phyloP scores from a whole-genome alignment of 228 moss, liverwort and hornwort species.

The Sphagnum magellanicum region DNA sequence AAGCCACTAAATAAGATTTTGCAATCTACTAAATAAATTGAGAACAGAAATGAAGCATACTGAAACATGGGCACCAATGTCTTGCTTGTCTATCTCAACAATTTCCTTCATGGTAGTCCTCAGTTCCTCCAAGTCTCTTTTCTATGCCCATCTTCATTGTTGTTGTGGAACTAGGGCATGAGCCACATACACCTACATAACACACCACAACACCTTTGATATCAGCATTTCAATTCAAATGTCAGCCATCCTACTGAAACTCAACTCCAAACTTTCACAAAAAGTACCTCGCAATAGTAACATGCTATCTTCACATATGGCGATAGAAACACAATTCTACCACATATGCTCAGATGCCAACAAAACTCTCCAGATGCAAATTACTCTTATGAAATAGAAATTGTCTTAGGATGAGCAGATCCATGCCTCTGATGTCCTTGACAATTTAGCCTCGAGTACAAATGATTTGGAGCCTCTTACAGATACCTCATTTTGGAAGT shows the following conservation, averaged over 20 bases:
- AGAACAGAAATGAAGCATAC: constrained; percentile 23
- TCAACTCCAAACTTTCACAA: no score
- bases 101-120: constrained; percentile 79
- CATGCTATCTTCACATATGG: not conserved
- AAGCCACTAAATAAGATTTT: not conserved
- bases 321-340: no score
- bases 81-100: constrained; percentile 85
- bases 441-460: no score
- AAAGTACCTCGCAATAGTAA: not conserved
- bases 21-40: not conserved
- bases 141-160: constrained; percentile 99
- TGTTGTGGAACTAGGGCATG: constrained; percentile 93
- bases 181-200: constrained; percentile 83
- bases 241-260: not conserved
- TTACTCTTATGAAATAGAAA: no score
- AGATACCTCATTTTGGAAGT: no score
- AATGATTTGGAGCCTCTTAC: no score
- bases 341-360: no score
- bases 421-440: no score
- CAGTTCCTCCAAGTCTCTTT: constrained; percentile 80
- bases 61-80: constrained; percentile 76
- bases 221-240: not conserved
- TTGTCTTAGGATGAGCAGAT: no score
- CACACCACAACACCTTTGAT: not conserved
- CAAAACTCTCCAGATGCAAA: no score